Base-by-base conservation (phyloP, 2,329 filamentous ascomycete genomes). In the Fusarium lyarnte region DNA sequence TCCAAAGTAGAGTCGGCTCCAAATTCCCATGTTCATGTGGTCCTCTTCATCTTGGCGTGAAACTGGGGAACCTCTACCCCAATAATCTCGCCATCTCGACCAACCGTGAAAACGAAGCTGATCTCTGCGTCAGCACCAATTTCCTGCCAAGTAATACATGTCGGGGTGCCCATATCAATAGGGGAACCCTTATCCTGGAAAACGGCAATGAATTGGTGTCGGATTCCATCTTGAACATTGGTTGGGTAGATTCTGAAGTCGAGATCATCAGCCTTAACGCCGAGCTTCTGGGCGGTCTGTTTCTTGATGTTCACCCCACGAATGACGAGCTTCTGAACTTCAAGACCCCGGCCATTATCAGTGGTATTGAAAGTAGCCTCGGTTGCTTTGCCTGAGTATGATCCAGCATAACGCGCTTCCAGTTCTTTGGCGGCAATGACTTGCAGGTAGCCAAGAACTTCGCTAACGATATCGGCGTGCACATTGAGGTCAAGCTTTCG, bases 201-300 rank as follows among this genome's bases (percentile, higher is more conserved):
- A 0, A 81, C 74, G 0, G 74, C 76, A 0, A 81, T 63, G 23
- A 79, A 81, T 55, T 80, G 79, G 3, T 78, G 76, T 12, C 43
- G 60, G 0, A 4, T 58, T 3, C 55, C 33, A 5, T 70, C 68
- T 33, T 60, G 54, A 10, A 80, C 65, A 36, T 81, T 81, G 3
- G 76, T 78, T 2, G 79, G 79, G 58, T 82, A 82, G 1, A 80
- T 35, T 35, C 73, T 69, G 49, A 77, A 80, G 58, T 82, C 79
- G 1, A 81, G 55, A 8, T 76, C 57, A 3, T 59, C 58, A 1
- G 60, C 5, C 10, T 73, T 42, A 19, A 81, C 73, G 0, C 72
- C 72, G 5, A 77, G 63, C 29, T 60, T 72, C 21, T 59, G 16
- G 2, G 80, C 78, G 0, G 19, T 70, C 31, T 75, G 55, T 0